Conservation (phyloP, 495 filamentous ascomycete genomes). For the Aspergillus bridgeri region DNA sequence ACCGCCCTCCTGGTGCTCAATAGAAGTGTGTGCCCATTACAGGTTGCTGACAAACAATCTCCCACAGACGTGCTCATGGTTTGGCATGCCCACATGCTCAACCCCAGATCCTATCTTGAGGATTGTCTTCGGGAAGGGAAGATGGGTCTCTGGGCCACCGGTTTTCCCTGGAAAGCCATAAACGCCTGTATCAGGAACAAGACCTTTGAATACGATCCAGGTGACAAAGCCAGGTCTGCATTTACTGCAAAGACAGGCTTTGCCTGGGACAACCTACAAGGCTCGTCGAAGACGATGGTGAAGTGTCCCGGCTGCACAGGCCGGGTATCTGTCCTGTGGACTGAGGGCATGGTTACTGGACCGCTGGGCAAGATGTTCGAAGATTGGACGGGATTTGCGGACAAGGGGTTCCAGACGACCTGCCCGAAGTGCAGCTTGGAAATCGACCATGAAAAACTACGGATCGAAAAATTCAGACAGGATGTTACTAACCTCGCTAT, state of each 20-base stretch:
- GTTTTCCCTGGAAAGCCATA: conserved; percentile 69
- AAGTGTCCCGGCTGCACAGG: conserved; percentile 55
- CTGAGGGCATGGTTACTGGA: conserved; percentile 41
- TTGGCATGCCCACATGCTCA: conserved; percentile 85
- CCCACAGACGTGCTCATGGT: conserved; percentile 78
- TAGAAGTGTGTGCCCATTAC: background rate
- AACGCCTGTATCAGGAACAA: conserved; percentile 60
- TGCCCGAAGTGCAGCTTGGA: conserved; percentile 45
- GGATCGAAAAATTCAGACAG: conserved; percentile 52
- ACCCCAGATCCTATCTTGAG: conserved; percentile 73
- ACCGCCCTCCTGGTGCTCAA: background rate
- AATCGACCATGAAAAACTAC: conserved; percentile 49
- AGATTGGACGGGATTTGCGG: conserved; percentile 55
- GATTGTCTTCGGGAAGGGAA: conserved; percentile 66
- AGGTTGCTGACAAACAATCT: conserved; percentile 2
- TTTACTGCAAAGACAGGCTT: conserved; percentile 54
- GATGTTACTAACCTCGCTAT: conserved; percentile 48
- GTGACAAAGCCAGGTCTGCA: conserved; percentile 33
- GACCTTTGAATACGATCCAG: conserved; percentile 59
- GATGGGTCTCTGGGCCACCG: conserved; percentile 57
- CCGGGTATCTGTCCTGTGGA: conserved; percentile 54
- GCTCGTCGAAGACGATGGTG: conserved; percentile 45
- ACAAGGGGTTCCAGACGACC: conserved; percentile 50
- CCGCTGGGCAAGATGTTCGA: conserved; percentile 23
- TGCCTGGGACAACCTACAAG: conserved; percentile 58